Base-by-base conservation (phyloP, 805 yeast species). In the Ogataea paraovalis region DNA sequence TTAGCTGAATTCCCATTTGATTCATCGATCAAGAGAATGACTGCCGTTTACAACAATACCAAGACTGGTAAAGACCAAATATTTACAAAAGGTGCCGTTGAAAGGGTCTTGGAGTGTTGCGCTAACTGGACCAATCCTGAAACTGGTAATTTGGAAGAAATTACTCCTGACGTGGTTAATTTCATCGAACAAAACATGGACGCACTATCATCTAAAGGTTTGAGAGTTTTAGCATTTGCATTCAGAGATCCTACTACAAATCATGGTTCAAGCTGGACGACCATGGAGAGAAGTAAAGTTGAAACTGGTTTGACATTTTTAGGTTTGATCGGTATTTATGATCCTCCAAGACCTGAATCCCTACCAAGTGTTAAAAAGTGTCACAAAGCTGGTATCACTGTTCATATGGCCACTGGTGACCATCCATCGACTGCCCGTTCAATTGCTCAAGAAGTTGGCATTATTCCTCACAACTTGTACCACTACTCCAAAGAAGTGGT, bases 401-500 rank as follows among this genome's bases (percentile, higher is more conserved):
- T 85, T 41, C 88, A 82, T 56, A 85, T 85, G 92, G 75, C 86
- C 37, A 85, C 92, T 18, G 92, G 92, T 52, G 92, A 85, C 61
- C 89, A 83, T 58, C 86, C 85, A 9, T 83, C 83, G 33, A 85
- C 92, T 39, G 92, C 92, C 16, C 71, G 72, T 48, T 88, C 91
- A 4, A 85, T 85, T 70, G 91, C 92, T 16, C 83, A 80, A 62
- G 90, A 85, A 62, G 90, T 85, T 43, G 91, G 91, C 14, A 85
- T 85, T 50, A 65, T 85, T 30, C 89, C 91, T 9, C 73, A 69
- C 43, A 76, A 85, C 63, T 62, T 81, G 58, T 73, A 73, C 54
- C 78, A 78, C 52, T 80, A 78, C 60, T 60, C 83, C 18, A 57
- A 61, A 28, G 81, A 78, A 7, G 80, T 83, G 43, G 80, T 79